Base-by-base conservation (phyloP, 1,284 basidiomycete genomes). In the Leccinum subrobustum region DNA sequence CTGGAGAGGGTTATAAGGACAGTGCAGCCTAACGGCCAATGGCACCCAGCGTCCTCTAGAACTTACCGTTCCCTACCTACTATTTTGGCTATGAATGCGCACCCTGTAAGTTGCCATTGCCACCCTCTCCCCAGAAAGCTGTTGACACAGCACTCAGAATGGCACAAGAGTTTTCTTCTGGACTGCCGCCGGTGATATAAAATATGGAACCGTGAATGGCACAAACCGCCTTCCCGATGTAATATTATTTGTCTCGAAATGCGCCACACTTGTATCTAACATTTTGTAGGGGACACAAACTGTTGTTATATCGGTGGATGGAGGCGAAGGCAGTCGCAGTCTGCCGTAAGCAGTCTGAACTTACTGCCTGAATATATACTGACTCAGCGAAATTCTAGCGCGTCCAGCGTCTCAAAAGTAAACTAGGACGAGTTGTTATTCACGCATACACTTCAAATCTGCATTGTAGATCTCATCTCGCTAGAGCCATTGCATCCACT, bases 151-250 rank as follows among this genome's bases (percentile, higher is more conserved):
- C 52, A 25, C 54, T 5, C 63, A 91, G 88, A 78, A 78, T 60
- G 87, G 86, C 64, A 85, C 84, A 65, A 79, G 81, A 58, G 86
- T 91, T 56, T 84, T 83, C 67, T 89, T 83, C 76, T 87, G 86
- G 81, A 76, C 75, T 59, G 75, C 83, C 33, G 72, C 71, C 51
- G 84, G 84, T n/a, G 75, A 78, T 53, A 76, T 83, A 33, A 78
- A 83, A 57, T 83, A 85, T 63, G 89, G 86, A 12, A 79, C 74
- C 3, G 86, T 91, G 9, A 70, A 79, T 39, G 75, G 75, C 6
- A 81, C 80, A 37, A 76, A 73, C 63, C 75, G 78, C 62, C 75
- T 81, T 60, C 76, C 80, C 23, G 86, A 88, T 70, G 88, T 86
- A 69, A 66, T 80, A 12, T 44, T 69, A 11, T 63, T 63, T 39